Conservation (phyloP, 1,284 basidiomycete species). For the Cryptococcus deneoformans region DNA sequence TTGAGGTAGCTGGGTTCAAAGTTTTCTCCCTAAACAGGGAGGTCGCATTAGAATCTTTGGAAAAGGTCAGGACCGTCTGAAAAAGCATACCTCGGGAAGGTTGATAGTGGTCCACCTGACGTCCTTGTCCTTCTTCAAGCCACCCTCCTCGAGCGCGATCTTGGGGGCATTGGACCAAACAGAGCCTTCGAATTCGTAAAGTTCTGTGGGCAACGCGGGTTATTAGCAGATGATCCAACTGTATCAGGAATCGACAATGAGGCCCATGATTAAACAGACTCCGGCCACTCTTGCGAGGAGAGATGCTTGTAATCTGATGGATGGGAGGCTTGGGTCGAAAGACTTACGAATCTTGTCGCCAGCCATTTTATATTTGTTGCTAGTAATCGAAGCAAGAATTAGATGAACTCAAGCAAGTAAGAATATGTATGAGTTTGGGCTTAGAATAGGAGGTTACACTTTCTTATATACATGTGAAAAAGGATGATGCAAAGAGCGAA, state of each 20-base stretch:
- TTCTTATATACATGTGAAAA: no score
- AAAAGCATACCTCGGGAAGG: constrained; percentile 33
- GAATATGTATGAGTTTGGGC: no score
- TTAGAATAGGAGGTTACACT: no score
- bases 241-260: not conserved
- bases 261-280: not conserved
- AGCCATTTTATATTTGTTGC: no score
- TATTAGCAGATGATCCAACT: not conserved
- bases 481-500: no score
- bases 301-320: not conserved
- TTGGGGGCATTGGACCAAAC: constrained; percentile 44
- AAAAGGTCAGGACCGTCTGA: no score
- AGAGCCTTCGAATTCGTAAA: constrained; percentile 42
- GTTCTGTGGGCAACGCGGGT: constrained; percentile 12
- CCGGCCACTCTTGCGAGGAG: not conserved
- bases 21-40: constrained; percentile 56
- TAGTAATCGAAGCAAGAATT: no score
- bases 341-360: no score
- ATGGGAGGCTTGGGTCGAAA: not conserved
- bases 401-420: no score
- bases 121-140: constrained; percentile 29
- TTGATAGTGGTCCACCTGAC: constrained; percentile 32
- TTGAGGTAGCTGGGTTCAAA: constrained; percentile 60
- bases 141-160: constrained; percentile 40
- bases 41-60: not conserved